Conservation (phyloP, 1,284 basidiomycete genomes). For the Boletus calvinii region DNA sequence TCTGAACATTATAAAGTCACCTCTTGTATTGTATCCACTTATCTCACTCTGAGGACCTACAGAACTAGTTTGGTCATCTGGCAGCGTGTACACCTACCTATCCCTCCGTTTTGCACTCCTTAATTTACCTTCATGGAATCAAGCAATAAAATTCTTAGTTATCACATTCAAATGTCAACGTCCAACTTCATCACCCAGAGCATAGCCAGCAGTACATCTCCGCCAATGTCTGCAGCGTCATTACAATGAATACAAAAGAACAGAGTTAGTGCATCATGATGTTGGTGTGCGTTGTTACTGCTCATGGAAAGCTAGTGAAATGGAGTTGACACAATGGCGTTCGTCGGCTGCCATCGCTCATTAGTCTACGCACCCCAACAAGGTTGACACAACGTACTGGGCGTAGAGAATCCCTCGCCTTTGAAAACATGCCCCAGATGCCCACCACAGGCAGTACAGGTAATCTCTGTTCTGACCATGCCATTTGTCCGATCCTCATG, state of each 20-base stretch:
- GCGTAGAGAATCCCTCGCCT: slow-evolving; percentile 78
- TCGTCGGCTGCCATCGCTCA: slow-evolving; percentile 58
- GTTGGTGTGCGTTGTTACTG: slow-evolving; percentile 5
- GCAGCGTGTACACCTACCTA: slow-evolving; percentile 24
- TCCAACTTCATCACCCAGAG: neutral
- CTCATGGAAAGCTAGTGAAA: slow-evolving; percentile 79
- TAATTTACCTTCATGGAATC: slow-evolving; percentile 24
- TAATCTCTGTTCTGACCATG: slow-evolving; percentile 73
- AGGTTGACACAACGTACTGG: slow-evolving; percentile 51
- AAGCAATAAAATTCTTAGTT: slow-evolving; percentile 13
- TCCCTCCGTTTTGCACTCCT: slow-evolving; percentile 14
- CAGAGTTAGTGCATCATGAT: neutral
- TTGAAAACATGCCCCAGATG: slow-evolving; percentile 95
- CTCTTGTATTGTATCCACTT: slow-evolving; percentile 11
- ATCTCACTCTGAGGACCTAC: slow-evolving; percentile 14
- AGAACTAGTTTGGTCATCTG: too few species aligned
- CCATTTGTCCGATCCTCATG: slow-evolving; percentile 61
- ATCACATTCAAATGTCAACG: neutral
- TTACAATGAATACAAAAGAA: neutral
- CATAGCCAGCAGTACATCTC: neutral
- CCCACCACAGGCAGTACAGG: slow-evolving; percentile 82
- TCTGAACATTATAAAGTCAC: slow-evolving; percentile 50
- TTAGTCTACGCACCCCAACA: slow-evolving; percentile 21
- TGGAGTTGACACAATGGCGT: slow-evolving; percentile 89
- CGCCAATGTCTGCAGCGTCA: neutral